Evolutionary conservation across 1,139 yeast genomes (phyloP), one percentile per base, ranked within the genome.

Genomic region (Meyerozyma guilliermondii): DNA sequence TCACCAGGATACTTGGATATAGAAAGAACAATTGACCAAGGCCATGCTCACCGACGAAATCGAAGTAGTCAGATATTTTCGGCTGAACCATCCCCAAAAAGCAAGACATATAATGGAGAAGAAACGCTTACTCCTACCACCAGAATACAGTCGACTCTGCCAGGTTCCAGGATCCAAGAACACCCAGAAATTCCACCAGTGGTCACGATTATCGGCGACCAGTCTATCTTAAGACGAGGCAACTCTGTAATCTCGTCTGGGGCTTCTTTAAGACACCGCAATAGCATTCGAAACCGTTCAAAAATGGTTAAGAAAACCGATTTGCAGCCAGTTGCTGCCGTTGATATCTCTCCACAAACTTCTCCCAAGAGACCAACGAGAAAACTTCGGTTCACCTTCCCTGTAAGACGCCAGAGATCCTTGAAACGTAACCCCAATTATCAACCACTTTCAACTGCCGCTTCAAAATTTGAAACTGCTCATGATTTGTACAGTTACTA

Each of bases 401-500:
- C 75, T 3, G 72, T 69, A 2, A 59, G 53, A 39, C 49, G 75
- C 34, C 59, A 59, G 37, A 61, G 61, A 4, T 68, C 76, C 0
- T 60, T 69, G 40, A 68, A 65, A 44, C 43, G 46, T 53, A 51
- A 47, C 23, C 46, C 48, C 36, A 16, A 5, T 39, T 41, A 20
- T 33, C 28, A 7, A 5, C 20, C 36, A 5, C 14, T 33, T 10
- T n/a, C 24, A 11, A 14, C 24, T 5, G 7, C 14, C 13, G 14
- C 36, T 7, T 24, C 63, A 18, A 58, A 61, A 26, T 71, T 71
- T 45, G 45, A 51, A 10, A 53, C 56, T 3, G 53, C 50, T 39
- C 52, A 57, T 7, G 67, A 66, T 13, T 47, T 71, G 10, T 56
- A 57, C 34, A 43, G 52, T 3, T 68, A 60, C 49, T 53, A 66